Evolutionary conservation across 2,329 filamentous ascomycete species (phyloP).

Genomic region (Coniochaeta pulveracea): DNA sequence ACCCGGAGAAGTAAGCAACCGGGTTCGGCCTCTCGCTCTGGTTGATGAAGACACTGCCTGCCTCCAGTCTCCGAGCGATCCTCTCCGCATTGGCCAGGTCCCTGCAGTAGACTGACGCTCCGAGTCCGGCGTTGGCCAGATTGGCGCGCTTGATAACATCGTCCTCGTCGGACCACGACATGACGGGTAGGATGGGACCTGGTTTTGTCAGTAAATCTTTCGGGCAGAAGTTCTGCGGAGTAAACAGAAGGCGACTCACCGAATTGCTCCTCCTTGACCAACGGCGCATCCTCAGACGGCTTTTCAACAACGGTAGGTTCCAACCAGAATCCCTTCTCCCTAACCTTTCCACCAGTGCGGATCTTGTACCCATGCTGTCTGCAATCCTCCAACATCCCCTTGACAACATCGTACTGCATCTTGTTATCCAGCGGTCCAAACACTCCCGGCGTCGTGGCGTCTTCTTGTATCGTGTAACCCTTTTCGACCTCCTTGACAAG

Average conservation of each 20-base stretch:
- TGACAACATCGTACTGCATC: slow-evolving; percentile 52
- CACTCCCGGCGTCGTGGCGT: slow-evolving; percentile 18
- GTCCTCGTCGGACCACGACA: slow-evolving; percentile 49
- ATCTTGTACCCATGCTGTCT: slow-evolving; percentile 40
- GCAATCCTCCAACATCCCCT: slow-evolving; percentile 42
- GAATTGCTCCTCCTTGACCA: slow-evolving; percentile 51
- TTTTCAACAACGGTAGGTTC: slow-evolving; percentile 47
- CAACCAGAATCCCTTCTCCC: slow-evolving; percentile 32
- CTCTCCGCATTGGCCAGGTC: slow-evolving; percentile 37
- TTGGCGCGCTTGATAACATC: slow-evolving; percentile 48
- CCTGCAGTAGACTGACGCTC: slow-evolving; percentile 44
- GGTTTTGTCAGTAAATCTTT: too few relatives aligned
- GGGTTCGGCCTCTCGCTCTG: slow-evolving; percentile 17
- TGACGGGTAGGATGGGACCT: slow-evolving; percentile 51
- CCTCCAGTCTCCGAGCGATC: slow-evolving; percentile 42
- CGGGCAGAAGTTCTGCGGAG: too few relatives aligned
- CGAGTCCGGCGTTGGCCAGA: slow-evolving; percentile 37
- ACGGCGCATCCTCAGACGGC: slow-evolving; percentile 39
- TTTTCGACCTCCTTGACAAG: slow-evolving; percentile 32
- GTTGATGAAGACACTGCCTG: slow-evolving; percentile 52
- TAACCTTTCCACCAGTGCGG: slow-evolving; percentile 33
- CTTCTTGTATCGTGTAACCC: slow-evolving; percentile 23
- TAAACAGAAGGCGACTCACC: slow-evolving; percentile 22
- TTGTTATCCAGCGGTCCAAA: slow-evolving; percentile 53
- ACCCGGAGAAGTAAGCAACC: slow-evolving; percentile 18